A percentile compares a stretch with the other conserved stretches of the same genome.
These are phyloP conservation scores for Artemisia tridentata DNA, from an alignment of 129 eudicot genomes.

Conservation along the genomic window DNA sequence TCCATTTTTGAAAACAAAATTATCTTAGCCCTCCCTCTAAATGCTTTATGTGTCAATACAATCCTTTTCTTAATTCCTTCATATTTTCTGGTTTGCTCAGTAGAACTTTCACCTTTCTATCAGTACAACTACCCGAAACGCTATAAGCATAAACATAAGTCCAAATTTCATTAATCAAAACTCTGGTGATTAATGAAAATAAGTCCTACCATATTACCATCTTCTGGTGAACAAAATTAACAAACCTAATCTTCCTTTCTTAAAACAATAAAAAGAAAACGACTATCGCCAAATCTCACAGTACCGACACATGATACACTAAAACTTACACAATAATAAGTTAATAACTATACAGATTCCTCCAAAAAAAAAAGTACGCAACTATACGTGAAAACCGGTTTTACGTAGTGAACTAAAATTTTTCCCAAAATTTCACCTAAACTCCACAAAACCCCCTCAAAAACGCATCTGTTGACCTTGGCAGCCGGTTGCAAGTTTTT, in stretches of 20 bases:
- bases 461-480: too few species aligned
- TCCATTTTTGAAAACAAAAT: neutral
- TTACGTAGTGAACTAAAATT: too few species aligned
- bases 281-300: too few species aligned
- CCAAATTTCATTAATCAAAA: neutral
- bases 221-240: neutral
- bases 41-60: neutral
- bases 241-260: neutral
- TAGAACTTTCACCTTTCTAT: conserved; percentile 10
- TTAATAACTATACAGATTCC: neutral
- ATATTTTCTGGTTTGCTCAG: conserved; percentile 1
- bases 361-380: too few species aligned
- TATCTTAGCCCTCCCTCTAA: neutral
- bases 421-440: too few species aligned
- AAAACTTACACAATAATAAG: neutral
- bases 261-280: neutral
- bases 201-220: neutral
- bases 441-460: too few species aligned
- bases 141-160: neutral
- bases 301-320: too few species aligned
- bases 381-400: too few species aligned
- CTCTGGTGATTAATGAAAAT: neutral
- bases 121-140: neutral
- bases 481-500: too few species aligned
- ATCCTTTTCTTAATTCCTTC: conserved; percentile 2